These are phyloP conservation scores for Ambrosia hybrid DNA, from an alignment of 140 eudicot genomes.

Conservation along the genomic window DNA sequence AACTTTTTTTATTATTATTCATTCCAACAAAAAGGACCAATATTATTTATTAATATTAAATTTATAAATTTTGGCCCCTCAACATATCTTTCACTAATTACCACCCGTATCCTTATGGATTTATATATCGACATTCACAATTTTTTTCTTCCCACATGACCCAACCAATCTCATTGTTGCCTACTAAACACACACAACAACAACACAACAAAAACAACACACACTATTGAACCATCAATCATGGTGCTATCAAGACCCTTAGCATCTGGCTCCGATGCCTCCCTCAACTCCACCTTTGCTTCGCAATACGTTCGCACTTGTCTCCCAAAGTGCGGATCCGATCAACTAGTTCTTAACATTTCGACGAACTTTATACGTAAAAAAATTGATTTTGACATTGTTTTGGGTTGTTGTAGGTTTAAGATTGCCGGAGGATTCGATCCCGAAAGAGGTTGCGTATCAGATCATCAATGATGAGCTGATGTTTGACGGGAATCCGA, in stretches of 20 bases:
- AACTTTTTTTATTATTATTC: no score
- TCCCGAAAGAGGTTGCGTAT: conserved; percentile 82
- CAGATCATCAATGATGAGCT: conserved; percentile 86
- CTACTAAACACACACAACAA: conserved; percentile 9
- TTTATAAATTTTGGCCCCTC: not conserved
- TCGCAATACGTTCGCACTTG: conserved; percentile 60
- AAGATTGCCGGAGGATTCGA: conserved; percentile 64
- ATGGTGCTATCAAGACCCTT: conserved; percentile 63
- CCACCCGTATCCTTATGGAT: not conserved
- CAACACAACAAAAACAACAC: not conserved
- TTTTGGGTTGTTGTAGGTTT: conserved; percentile 41
- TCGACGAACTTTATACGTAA: not conserved
- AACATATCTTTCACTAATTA: not conserved
- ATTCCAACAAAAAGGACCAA: no score
- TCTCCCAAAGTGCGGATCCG: conserved; percentile 54
- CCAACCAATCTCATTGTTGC: conserved; percentile 2
- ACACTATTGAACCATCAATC: not conserved
- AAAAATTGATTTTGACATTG: not conserved
- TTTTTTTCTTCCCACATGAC: conserved; percentile 19
- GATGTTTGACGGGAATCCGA: conserved; percentile 86
- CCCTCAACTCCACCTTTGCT: conserved; percentile 63
- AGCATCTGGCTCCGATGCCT: conserved; percentile 32
- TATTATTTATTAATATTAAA: no score
- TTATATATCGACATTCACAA: conserved; percentile 12
- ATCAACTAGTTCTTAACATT: not conserved